Evolutionary conservation across 192 early-diverging fungal genomes (phyloP).

Genomic region (Linnemannia schmuckeri): DNA sequence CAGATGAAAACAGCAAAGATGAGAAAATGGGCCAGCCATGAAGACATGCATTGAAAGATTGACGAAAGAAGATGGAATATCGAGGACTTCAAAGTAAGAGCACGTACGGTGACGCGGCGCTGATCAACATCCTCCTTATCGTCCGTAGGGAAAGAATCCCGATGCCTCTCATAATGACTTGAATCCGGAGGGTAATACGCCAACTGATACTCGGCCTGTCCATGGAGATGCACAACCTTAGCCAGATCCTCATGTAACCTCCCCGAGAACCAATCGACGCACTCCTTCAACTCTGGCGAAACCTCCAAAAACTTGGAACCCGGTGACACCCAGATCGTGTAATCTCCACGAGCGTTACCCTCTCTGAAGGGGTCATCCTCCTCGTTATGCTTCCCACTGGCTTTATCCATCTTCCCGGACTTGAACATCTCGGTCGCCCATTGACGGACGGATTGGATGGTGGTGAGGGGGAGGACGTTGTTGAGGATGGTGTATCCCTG

Average conservation of each 20-base stretch:
- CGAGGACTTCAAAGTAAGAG: not conserved
- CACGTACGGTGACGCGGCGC: constrained; percentile 64
- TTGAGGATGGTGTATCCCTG: constrained; percentile 59
- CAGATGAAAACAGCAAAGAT: not conserved
- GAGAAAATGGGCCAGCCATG: not conserved
- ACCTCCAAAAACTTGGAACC: constrained; percentile 41
- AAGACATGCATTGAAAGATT: not conserved
- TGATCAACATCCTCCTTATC: constrained; percentile 64
- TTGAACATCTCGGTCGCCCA: constrained; percentile 55
- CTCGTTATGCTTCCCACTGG: constrained; percentile 50
- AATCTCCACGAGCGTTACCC: constrained; percentile 65
- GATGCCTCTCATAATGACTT: constrained; percentile 65
- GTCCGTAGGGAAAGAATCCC: constrained; percentile 71
- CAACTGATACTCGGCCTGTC: constrained; percentile 64
- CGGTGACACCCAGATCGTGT: constrained; percentile 61
- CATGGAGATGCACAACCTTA: constrained; percentile 58
- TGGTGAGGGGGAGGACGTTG: constrained; percentile 45
- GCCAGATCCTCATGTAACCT: constrained; percentile 57
- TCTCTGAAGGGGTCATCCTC: constrained; percentile 63
- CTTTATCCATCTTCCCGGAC: constrained; percentile 55
- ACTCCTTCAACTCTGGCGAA: constrained; percentile 30
- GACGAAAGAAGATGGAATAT: not conserved
- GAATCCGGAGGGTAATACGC: constrained; percentile 62
- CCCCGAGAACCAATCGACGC: constrained; percentile 55
- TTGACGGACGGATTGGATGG: constrained; percentile 49